phyloP scores from a whole-genome alignment of 805 yeast genomes.

The Barnettozyma populi region DNA sequence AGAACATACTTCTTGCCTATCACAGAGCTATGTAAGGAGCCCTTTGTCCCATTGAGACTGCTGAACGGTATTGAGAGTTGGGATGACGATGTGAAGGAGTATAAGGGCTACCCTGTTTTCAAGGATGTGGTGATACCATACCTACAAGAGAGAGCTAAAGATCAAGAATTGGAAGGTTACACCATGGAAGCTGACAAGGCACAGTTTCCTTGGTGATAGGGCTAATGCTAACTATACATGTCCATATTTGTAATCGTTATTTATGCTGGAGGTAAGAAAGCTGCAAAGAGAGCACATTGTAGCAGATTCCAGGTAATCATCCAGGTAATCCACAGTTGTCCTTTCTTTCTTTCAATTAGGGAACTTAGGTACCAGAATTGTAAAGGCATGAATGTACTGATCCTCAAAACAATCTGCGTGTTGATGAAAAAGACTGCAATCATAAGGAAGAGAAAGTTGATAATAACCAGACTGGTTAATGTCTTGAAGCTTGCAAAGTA shows the following conservation, averaged over 20 bases:
- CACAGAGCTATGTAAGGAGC: slow-evolving; percentile 49
- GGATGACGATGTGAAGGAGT: slow-evolving; percentile 54
- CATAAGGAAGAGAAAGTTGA: slow-evolving; percentile 40
- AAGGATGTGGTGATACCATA: slow-evolving; percentile 52
- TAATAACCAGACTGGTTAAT: slow-evolving; percentile 35
- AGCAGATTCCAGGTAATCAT: slow-evolving; percentile 56
- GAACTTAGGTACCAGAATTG: slow-evolving; percentile 65
- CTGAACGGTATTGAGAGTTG: slow-evolving; percentile 55
- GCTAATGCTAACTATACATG: neutral
- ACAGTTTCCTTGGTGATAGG: slow-evolving; percentile 12
- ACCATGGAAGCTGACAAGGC: slow-evolving; percentile 17
- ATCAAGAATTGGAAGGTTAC: slow-evolving; percentile 19
- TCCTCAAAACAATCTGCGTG: slow-evolving; percentile 79
- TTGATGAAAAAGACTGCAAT: slow-evolving; percentile 64
- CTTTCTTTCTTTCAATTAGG: slow-evolving; percentile 24
- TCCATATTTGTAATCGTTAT: neutral
- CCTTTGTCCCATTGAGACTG: slow-evolving; percentile 55
- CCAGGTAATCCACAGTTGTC: slow-evolving; percentile 40
- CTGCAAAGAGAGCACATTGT: slow-evolving; percentile 70
- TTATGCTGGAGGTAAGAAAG: slow-evolving; percentile 93
- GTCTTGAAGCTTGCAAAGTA: slow-evolving; percentile 31
- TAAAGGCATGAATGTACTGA: slow-evolving; percentile 72
- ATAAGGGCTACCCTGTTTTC: slow-evolving; percentile 53
- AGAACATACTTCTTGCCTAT: slow-evolving; percentile 60
- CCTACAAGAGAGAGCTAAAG: slow-evolving; percentile 40